These are phyloP conservation scores for Artemisia annua DNA, from an alignment of 129 eudicot species.

Conservation along the genomic window DNA sequence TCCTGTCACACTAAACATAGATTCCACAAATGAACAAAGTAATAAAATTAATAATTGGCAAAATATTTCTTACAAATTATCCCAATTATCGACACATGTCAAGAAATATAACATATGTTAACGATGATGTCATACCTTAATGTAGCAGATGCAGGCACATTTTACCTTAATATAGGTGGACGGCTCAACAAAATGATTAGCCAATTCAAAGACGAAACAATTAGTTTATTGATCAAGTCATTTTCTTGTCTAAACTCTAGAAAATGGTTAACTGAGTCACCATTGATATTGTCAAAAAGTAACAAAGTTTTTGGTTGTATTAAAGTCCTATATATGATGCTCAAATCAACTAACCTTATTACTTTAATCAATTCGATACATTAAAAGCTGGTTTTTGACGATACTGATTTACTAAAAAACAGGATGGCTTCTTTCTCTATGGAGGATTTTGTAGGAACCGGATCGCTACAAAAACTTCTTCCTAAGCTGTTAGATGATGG, in stretches of 20 bases:
- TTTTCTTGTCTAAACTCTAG: conserved; percentile 8
- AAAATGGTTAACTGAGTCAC: conserved; percentile 2
- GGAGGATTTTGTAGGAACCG: conserved; percentile 82
- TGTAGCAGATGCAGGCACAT: conserved; percentile 15
- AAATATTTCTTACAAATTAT: neutral
- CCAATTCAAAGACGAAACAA: conserved; percentile 4
- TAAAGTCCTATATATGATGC: conserved; percentile 14
- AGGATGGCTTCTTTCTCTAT: conserved; percentile 75
- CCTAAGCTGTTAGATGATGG: conserved; percentile 82
- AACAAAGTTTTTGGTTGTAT: conserved; percentile 22
- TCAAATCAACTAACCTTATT: conserved; percentile 4
- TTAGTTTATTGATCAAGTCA: conserved; percentile 12
- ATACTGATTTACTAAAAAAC: neutral
- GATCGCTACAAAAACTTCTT: conserved; percentile 53
- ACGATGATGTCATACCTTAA: neutral
- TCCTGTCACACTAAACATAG: conserved; percentile 14
- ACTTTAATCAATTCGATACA: conserved; percentile 14
- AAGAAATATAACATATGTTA: neutral
- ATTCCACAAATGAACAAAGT: neutral
- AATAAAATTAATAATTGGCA: neutral
- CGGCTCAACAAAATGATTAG: conserved; percentile 11
- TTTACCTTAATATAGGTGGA: conserved; percentile 1
- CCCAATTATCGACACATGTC: neutral
- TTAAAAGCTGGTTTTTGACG: neutral
- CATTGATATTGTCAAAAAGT: conserved; percentile 32